Conservation (phyloP, 305 asterid species). For the Lippia alba region DNA sequence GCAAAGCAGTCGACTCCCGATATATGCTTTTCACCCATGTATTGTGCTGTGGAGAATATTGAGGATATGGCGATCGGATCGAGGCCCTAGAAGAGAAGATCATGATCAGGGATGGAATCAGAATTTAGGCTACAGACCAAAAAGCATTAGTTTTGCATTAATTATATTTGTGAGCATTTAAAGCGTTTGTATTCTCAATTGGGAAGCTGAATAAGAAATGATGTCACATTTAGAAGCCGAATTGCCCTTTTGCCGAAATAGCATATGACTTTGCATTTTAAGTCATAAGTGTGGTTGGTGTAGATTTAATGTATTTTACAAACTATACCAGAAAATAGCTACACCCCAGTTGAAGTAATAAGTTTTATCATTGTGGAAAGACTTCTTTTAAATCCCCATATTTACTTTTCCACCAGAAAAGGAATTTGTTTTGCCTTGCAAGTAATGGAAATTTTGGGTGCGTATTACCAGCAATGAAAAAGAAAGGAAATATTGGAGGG, state of each 20-base stretch:
- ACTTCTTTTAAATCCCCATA: background rate
- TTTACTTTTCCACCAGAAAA: constrained; percentile 24
- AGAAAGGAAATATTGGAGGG: background rate
- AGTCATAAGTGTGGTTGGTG: constrained; percentile 43
- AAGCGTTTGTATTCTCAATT: background rate
- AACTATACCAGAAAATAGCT: constrained; percentile 33
- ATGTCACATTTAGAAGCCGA: background rate
- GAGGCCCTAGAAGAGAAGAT: constrained; percentile 61
- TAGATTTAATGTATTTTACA: constrained; percentile 10
- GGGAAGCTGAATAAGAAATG: background rate
- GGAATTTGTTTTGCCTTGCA: constrained; percentile 11
- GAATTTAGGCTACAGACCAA: too few species aligned
- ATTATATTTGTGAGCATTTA: background rate
- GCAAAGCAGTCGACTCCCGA: constrained; percentile 74
- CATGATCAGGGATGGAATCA: too few species aligned
- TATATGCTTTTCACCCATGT: constrained; percentile 75
- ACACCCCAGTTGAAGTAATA: constrained; percentile 32
- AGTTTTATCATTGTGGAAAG: constrained; percentile 17
- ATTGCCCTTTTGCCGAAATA: constrained; percentile 1
- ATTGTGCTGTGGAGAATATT: constrained; percentile 68
- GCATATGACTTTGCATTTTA: background rate
- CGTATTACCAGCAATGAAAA: constrained; percentile 37
- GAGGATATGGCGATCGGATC: constrained; percentile 73
- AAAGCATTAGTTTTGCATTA: background rate
- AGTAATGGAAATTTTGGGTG: constrained; percentile 23